Evolutionary conservation across 2,329 filamentous ascomycete species (phyloP), one percentile per base, ranked within the genome.

Genomic region (Aureobasidium namibiae): DNA sequence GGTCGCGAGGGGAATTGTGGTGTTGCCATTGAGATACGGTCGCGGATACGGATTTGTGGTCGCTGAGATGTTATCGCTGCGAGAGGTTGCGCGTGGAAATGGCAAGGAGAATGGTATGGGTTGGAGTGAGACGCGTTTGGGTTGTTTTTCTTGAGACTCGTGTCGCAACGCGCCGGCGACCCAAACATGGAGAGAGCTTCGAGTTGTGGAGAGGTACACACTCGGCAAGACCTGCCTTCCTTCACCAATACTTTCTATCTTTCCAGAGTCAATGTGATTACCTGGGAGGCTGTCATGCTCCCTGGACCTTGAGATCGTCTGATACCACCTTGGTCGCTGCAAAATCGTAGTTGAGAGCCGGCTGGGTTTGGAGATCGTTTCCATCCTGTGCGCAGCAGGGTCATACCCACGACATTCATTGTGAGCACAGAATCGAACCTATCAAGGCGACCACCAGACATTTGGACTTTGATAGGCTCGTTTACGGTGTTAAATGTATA

Each of bases 1-100:
- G 77, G 76, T 65, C 82, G 80, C 54, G 79, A 75, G 57, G 78
- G 78, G 67, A 84, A 83, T 52, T 78, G 69, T 60, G 76, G 78
- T 68, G 77, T 80, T 64, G 81, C 79, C 80, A 81, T 81, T 65
- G 61, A 4, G 13, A 21, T 45, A 7, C 21, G 23, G 13, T 4
- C 5, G 1, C 31, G n/a, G 29, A 3, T 34, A 31, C 29, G 31
- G 24, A 29, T 23, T 45, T 45, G 39, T 6, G 50, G 36, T 29
- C 49, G 49, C 21, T 24, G 24, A 8, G 34, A 52, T 52, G 34
- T 52, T 52, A 52, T 52, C 23, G 33, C 18, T 26, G 49, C 34
- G 31, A 39, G 21, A 4, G 2, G 11, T 38, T 29, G 49, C 49
- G 31, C 5, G 31, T 2, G 13, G 18, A 11, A 13, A 9, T 4